Evolutionary conservation across 768 basidiomycete genomes (phyloP), one percentile per base, ranked within the genome.

Genomic region (Leccinum variicolor): DNA sequence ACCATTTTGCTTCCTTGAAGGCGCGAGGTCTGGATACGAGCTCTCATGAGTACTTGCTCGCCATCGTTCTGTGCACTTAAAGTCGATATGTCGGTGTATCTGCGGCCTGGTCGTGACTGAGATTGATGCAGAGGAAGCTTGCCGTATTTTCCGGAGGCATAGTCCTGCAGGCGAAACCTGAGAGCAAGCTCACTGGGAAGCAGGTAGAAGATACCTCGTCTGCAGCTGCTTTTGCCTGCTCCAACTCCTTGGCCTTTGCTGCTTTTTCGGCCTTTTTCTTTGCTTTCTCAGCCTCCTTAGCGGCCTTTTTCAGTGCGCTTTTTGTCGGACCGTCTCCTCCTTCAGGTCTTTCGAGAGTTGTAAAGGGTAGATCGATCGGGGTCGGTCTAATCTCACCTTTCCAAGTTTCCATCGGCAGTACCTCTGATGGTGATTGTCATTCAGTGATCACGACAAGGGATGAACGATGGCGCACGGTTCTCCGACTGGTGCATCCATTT

Each of bases 1-100:
- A 91, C 90, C 85, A 98, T 94, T 78, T 94, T 99, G 76, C 84
- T 91, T 64, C 92, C 94, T 72, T 97, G 92, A 0, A 91, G 89
- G 54, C 97, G 87, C 26, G 90, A 88, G 15, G 90, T 94, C 71
- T 96, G 93, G 46, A 99, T 80, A 55, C 97, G 85, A 13, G 94
- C 94, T 62, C 96, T 90, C 59, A 98, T 77, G 57, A 92, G 75
- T 52, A 98, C 89, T 6, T 77, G 82, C 68, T 95, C 77, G 6
- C 86, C 93, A 60, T 87, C 84, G 63, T 84, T 77, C 31, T 76
- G 74, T 36, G 82, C 75, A 46, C 81, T 83, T 52, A 98, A 75
- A 17, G 83, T 75, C 19, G 78, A 72, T 62, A 99, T 87, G 64
- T 87, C 79, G 45, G 81, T 79, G 60, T 89, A 84, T 57, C 79